Evolutionary conservation across 257 asterid species (phyloP).

Genomic region (Apocynum venetum): DNA sequence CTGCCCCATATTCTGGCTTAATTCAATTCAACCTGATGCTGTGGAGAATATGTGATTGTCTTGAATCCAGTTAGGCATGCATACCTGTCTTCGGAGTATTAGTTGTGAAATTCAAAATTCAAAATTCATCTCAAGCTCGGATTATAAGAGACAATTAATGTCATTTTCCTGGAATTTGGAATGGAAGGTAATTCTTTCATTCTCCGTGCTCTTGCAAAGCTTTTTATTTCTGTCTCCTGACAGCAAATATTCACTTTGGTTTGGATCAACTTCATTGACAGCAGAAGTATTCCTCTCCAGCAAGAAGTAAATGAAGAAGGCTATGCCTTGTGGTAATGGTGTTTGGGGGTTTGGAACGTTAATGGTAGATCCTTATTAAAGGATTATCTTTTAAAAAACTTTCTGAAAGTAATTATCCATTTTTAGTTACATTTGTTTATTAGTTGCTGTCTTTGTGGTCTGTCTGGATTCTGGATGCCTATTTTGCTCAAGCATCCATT

Average conservation of each 20-base stretch:
- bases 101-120: neutral
- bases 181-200: neutral
- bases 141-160: neutral
- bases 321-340: neutral
- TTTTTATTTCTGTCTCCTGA: neutral
- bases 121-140: neutral
- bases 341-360: neutral
- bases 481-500: neutral
- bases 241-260: neutral
- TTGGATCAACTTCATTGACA: neutral
- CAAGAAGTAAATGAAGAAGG: neutral
- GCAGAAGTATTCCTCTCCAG: neutral
- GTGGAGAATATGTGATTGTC: neutral
- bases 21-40: neutral
- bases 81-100: neutral
- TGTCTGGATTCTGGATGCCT: neutral
- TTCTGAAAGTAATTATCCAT: neutral
- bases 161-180: neutral
- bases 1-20: neutral
- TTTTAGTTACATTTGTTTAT: neutral
- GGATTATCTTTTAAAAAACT: neutral
- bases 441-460: neutral
- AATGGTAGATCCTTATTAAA: too few species aligned
- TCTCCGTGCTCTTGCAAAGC: neutral
- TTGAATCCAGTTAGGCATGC: neutral